Conservation (phyloP, 1,284 basidiomycete species). For the Ustilago xerochloae region DNA sequence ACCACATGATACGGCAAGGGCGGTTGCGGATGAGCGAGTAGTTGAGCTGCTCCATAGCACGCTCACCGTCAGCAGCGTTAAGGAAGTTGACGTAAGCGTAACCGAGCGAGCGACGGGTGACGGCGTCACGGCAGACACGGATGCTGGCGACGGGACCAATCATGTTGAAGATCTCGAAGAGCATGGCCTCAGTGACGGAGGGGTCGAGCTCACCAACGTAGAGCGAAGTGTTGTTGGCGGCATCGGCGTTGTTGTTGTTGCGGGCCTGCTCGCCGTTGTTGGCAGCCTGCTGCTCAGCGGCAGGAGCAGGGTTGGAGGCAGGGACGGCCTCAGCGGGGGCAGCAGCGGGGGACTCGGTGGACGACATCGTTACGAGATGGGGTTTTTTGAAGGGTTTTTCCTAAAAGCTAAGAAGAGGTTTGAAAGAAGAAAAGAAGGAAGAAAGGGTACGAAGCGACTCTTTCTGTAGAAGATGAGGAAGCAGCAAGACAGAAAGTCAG, state of each 20-base stretch:
- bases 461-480: constrained; percentile 15
- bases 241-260: constrained; percentile 42
- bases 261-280: constrained; percentile 34
- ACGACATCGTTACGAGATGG: constrained; percentile 47
- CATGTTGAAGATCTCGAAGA: constrained; percentile 99
- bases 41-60: constrained; percentile 98
- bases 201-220: constrained; percentile 99
- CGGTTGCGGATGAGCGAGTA: constrained; percentile 98
- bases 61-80: constrained; percentile 96
- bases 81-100: constrained; percentile 99
- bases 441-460: constrained; percentile 32
- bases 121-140: constrained; percentile 99
- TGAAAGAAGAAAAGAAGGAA: constrained; percentile 19
- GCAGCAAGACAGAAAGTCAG: constrained; percentile 9
- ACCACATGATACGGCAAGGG: constrained; percentile 99
- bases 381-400: constrained; percentile 19
- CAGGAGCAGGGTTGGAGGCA: constrained; percentile 33
- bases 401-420: constrained; percentile 1
- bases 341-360: constrained; percentile 52
- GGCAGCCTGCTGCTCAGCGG: constrained; percentile 64
- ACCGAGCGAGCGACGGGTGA: constrained; percentile 98
- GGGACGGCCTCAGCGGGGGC: constrained; percentile 51
- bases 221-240: constrained; percentile 77
- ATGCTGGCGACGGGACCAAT: constrained; percentile 99
- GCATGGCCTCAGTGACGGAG: constrained; percentile 97